These are phyloP conservation scores for Carnegiea gigantea DNA, from an alignment of 179 eudicot genomes.

Conservation along the genomic window DNA sequence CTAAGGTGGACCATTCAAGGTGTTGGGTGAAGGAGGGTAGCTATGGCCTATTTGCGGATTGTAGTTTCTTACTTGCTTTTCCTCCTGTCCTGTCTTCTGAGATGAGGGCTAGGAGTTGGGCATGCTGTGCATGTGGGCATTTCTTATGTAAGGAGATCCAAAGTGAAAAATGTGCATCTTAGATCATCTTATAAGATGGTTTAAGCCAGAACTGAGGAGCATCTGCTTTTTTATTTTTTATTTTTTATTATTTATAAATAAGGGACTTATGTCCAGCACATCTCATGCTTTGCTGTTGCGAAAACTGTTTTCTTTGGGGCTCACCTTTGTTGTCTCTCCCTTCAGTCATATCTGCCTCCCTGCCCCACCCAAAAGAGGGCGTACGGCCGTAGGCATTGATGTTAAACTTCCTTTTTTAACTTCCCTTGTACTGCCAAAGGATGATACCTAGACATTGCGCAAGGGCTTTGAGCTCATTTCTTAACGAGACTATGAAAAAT, in stretches of 20 bases:
- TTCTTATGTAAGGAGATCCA: not conserved
- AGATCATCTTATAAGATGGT: not conserved
- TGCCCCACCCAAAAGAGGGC: not conserved
- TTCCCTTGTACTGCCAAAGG: conserved; percentile 18
- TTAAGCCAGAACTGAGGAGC: not conserved
- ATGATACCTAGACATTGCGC: conserved; percentile 30
- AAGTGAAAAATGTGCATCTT: not conserved
- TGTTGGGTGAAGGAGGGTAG: not conserved
- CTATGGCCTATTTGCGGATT: not conserved
- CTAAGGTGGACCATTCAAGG: not conserved
- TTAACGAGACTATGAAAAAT: conserved; percentile 6
- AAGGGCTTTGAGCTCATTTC: conserved; percentile 27
- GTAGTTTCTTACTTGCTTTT: not conserved
- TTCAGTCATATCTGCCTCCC: not conserved
- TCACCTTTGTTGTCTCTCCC: not conserved
- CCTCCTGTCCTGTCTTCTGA: not conserved
- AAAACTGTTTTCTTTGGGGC: not conserved
- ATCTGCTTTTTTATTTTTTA: no score
- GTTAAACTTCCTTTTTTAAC: not conserved
- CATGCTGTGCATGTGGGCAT: not conserved
- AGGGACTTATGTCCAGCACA: not conserved
- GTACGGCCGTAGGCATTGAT: not conserved
- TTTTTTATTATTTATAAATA: no score
- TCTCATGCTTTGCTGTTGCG: not conserved
- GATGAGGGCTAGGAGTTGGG: not conserved